Evolutionary conservation across 2,329 filamentous ascomycete genomes (phyloP).

Genomic region (Aspergillus clavatus): DNA sequence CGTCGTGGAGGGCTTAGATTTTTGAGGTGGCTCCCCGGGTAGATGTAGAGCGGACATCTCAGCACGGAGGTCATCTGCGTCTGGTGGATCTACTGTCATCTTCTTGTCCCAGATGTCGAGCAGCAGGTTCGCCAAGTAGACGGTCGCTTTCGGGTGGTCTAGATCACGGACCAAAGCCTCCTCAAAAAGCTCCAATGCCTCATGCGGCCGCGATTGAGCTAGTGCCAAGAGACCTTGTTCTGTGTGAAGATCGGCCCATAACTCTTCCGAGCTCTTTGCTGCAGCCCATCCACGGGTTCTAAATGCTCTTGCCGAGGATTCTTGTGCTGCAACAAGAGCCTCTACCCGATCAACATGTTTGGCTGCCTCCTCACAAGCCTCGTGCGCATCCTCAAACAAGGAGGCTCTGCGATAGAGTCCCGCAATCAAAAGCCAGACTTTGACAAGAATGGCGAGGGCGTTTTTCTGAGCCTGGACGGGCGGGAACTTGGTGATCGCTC

Average conservation of each 20-base stretch:
- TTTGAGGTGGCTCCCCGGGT: conserved; percentile 17
- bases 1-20: conserved; percentile 8
- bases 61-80: conserved; percentile 23
- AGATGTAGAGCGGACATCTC: conserved; percentile 24
- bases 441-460: conserved; percentile 58
- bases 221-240: conserved; percentile 68
- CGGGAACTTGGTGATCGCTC: conserved; percentile 47
- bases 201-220: conserved; percentile 58
- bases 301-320: conserved; percentile 58
- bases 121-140: conserved; percentile 78
- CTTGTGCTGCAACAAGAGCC: conserved; percentile 57
- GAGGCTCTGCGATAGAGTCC: conserved; percentile 79
- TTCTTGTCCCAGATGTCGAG: conserved; percentile 72
- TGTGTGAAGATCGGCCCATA: conserved; percentile 77
- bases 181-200: conserved; percentile 75
- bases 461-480: conserved; percentile 51
- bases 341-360: conserved; percentile 71
- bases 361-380: conserved; percentile 74
- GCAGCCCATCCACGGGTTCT: conserved; percentile 69
- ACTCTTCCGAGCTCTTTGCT: conserved; percentile 73
- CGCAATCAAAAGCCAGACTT: conserved; percentile 86
- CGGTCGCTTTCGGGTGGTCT: conserved; percentile 73
- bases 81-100: conserved; percentile 31
- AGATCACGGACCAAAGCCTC: conserved; percentile 72
- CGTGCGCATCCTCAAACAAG: conserved; percentile 73